These are phyloP conservation scores for Ceriops tagal DNA, from an alignment of 345 rosid genomes.

Conservation along the genomic window DNA sequence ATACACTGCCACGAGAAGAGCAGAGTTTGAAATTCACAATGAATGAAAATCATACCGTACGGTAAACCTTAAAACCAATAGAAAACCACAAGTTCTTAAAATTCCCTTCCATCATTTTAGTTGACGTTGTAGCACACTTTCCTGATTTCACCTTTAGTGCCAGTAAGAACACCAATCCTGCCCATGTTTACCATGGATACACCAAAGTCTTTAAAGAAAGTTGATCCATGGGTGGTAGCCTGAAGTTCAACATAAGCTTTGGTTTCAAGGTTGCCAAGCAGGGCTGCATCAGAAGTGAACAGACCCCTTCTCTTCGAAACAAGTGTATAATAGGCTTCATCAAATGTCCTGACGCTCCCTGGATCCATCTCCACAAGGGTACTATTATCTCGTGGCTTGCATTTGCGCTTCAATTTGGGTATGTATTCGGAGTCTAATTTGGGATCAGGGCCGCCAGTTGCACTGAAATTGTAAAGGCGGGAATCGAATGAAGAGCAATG, in stretches of 20 bases:
- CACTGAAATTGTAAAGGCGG: conserved; percentile 78
- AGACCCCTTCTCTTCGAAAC: conserved; percentile 57
- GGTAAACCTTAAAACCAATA: too few relatives aligned
- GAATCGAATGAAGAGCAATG: conserved; percentile 62
- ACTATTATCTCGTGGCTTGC: conserved; percentile 42
- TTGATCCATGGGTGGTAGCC: conserved; percentile 15
- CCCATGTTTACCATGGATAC: conserved; percentile 73
- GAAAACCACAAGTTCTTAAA: too few relatives aligned
- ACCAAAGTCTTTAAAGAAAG: conserved; percentile 58
- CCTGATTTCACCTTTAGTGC: conserved; percentile 48
- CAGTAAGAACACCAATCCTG: conserved; percentile 54
- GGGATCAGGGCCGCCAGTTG: conserved; percentile 53
- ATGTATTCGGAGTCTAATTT: conserved; percentile 40
- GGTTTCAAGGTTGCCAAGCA: conserved; percentile 41
- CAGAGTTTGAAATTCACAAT: too few relatives aligned
- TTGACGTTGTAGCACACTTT: conserved; percentile 52
- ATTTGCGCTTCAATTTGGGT: conserved; percentile 28
- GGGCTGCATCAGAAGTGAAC: conserved; percentile 61
- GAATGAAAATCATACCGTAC: too few relatives aligned
- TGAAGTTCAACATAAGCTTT: conserved; percentile 44
- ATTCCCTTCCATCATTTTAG: conserved; percentile 1
- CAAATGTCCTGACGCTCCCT: conserved; percentile 60
- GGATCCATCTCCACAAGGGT: conserved; percentile 70
- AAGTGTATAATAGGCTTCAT: conserved; percentile 39
- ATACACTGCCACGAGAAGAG: too few relatives aligned